phyloP scores from a whole-genome alignment of 2,329 filamentous ascomycete species.

The Arthrobotrys sphaeroides region DNA sequence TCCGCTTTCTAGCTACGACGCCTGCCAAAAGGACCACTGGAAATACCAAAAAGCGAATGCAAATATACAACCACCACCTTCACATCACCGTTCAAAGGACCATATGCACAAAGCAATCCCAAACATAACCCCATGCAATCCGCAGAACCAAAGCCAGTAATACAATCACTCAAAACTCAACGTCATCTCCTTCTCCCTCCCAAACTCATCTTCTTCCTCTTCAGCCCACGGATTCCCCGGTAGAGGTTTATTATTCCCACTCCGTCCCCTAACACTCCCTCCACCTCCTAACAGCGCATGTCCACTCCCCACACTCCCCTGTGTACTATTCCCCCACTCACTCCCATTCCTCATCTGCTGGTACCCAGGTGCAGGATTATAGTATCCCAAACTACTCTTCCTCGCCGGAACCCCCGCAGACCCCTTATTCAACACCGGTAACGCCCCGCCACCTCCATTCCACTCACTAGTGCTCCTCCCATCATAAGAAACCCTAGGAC shows the following conservation, averaged over 20 bases:
- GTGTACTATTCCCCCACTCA: constrained; percentile 45
- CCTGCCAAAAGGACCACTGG: too few species aligned
- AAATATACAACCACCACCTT: too few species aligned
- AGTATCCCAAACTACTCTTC: constrained; percentile 48
- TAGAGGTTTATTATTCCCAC: constrained; percentile 31
- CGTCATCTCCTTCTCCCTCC: constrained; percentile 76
- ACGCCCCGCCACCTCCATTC: constrained; percentile 33
- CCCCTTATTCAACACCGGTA: constrained; percentile 41
- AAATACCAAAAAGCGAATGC: too few species aligned
- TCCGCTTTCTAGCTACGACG: too few species aligned
- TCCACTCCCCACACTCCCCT: constrained; percentile 32
- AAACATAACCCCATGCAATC: not conserved
- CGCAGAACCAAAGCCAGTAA: not conserved
- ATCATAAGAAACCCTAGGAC: constrained; percentile 43
- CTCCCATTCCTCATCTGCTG: constrained; percentile 28
- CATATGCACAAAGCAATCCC: not conserved
- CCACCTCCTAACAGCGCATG: constrained; percentile 20
- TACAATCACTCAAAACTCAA: constrained; percentile 83
- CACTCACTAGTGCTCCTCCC: constrained; percentile 38
- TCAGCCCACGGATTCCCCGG: constrained; percentile 75
- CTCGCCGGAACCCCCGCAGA: constrained; percentile 26
- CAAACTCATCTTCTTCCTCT: constrained; percentile 74
- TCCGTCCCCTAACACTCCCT: constrained; percentile 16
- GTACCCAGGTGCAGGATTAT: constrained; percentile 28
- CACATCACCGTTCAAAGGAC: too few species aligned